phyloP scores from a whole-genome alignment of 2,329 filamentous ascomycete species.

The Curvularia spicifera region DNA sequence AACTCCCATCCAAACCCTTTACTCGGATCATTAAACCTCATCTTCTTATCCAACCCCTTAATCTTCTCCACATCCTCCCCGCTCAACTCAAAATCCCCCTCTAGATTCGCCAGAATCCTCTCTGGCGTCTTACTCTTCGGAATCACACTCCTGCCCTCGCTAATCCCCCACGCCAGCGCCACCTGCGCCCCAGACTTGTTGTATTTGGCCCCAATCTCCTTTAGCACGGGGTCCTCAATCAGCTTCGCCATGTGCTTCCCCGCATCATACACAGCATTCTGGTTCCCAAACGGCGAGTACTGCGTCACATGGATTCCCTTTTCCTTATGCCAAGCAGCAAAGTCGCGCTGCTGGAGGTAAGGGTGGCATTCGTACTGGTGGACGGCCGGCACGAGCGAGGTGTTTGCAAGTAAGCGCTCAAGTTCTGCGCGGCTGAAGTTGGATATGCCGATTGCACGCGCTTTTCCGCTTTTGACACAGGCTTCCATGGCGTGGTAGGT shows the following conservation, averaged over 20 bases:
- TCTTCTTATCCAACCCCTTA: slow-evolving; percentile 63
- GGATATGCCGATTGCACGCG: slow-evolving; percentile 42
- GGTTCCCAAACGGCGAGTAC: slow-evolving; percentile 46
- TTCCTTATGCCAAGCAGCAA: slow-evolving; percentile 36
- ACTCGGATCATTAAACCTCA: slow-evolving; percentile 67
- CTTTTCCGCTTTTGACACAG: slow-evolving; percentile 43
- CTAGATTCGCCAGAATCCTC: slow-evolving; percentile 40
- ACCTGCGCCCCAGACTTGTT: slow-evolving; percentile 77
- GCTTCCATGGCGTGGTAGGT: slow-evolving; percentile 52
- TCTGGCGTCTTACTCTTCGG: slow-evolving; percentile 44
- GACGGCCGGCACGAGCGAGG: slow-evolving; percentile 36
- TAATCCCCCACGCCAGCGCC: slow-evolving; percentile 85
- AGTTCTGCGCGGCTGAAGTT: slow-evolving; percentile 50
- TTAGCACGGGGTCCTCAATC: slow-evolving; percentile 65
- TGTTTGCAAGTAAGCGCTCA: slow-evolving; percentile 59
- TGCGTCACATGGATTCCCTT: slow-evolving; percentile 44
- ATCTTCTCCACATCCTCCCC: slow-evolving; percentile 73
- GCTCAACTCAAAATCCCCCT: slow-evolving; percentile 73
- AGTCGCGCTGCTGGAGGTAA: slow-evolving; percentile 37
- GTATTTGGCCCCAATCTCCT: slow-evolving; percentile 68
- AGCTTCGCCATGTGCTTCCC: slow-evolving; percentile 45
- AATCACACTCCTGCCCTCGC: slow-evolving; percentile 46
- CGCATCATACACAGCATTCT: slow-evolving; percentile 41
- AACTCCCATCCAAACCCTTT: slow-evolving; percentile 64
- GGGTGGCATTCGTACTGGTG: slow-evolving; percentile 46